Percentiles rank a stretch among this genome's conserved stretches.
These are phyloP conservation scores for barley (Hordeum vulgare) DNA, from an alignment of 176 grass and related monocot species.

Conservation along the genomic window DNA sequence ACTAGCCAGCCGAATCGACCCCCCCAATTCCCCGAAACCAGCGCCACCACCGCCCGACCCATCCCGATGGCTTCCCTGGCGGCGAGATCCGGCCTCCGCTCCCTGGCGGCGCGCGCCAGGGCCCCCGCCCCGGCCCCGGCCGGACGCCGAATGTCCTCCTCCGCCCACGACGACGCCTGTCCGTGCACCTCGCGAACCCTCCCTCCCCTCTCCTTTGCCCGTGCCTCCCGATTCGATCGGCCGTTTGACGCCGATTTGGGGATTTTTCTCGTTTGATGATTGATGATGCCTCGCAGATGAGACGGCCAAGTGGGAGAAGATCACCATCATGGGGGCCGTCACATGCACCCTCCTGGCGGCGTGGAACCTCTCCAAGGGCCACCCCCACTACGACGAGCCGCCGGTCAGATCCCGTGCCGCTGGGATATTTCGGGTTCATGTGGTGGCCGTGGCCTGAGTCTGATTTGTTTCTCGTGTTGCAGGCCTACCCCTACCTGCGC, in stretches of 20 bases:
- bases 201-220: neutral
- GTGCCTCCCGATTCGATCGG: neutral
- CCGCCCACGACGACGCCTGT: conserved; percentile 71
- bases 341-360: conserved; percentile 50
- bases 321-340: conserved; percentile 65
- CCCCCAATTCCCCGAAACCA: conserved; percentile 1
- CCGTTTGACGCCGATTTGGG: neutral
- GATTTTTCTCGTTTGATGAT: neutral
- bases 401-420: conserved; percentile 33
- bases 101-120: conserved; percentile 43
- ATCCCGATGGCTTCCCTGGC: conserved; percentile 58
- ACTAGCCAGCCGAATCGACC: neutral
- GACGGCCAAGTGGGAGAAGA: conserved; percentile 97
- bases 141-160: conserved; percentile 58
- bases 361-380: conserved; percentile 81
- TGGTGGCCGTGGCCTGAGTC: neutral
- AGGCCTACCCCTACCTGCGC: conserved; percentile 72
- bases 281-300: conserved; percentile 41
- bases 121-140: conserved; percentile 3
- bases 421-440: neutral
- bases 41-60: conserved; percentile 9
- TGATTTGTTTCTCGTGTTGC: conserved; percentile 8
- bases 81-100: conserved; percentile 68
- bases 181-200: conserved; percentile 8
- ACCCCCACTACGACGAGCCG: conserved; percentile 68